These are phyloP conservation scores for Paspalum notatum DNA, from an alignment of 176 grass and related monocot genomes.

Conservation along the genomic window DNA sequence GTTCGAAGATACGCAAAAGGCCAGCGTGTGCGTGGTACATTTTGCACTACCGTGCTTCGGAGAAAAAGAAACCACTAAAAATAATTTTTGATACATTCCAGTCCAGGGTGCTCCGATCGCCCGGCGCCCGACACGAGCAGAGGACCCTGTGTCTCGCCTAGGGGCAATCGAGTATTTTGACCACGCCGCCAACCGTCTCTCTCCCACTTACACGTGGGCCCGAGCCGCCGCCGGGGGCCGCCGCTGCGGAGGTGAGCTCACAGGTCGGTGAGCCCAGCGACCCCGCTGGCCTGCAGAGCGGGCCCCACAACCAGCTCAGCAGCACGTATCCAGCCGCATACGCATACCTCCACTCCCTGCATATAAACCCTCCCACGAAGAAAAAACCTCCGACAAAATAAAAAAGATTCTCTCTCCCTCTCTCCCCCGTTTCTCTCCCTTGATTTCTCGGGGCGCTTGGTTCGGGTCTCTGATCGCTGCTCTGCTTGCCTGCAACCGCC, in stretches of 20 bases:
- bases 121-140: too few species aligned
- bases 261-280: conserved; percentile 14
- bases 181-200: too few species aligned
- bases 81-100: too few species aligned
- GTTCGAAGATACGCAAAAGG: too few species aligned
- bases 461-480: background rate
- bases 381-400: conserved; percentile 33
- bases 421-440: background rate
- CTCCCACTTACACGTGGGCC: too few species aligned
- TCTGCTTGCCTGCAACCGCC: background rate
- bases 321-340: conserved; percentile 16
- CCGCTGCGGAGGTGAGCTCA: background rate
- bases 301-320: conserved; percentile 39
- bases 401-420: conserved; percentile 23
- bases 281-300: conserved; percentile 26
- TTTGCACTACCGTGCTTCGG: too few species aligned
- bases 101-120: too few species aligned
- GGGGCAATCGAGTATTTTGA: too few species aligned
- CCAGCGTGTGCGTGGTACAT: too few species aligned
- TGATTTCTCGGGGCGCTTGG: background rate
- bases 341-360: background rate
- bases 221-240: background rate
- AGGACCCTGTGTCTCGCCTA: too few species aligned
- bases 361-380: conserved; percentile 41
- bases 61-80: too few species aligned